Percentiles rank a stretch among this genome's conserved stretches.
Conservation (phyloP, 192 early-diverging fungal genomes). For the Jimgerdemannia flammicorona region DNA sequence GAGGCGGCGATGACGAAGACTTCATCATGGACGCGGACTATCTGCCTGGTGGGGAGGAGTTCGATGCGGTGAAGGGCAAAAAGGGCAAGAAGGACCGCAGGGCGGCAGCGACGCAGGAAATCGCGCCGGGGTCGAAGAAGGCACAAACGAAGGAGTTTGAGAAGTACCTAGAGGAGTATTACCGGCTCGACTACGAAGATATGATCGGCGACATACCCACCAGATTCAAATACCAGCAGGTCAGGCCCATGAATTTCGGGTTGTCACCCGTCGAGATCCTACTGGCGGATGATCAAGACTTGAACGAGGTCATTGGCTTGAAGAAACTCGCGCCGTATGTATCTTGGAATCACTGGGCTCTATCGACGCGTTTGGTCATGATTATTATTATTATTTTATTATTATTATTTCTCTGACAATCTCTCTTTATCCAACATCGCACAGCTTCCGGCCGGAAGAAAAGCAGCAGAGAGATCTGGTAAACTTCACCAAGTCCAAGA, state of each 20-base stretch:
- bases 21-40: conserved; percentile 94
- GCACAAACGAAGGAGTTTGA: conserved; percentile 46
- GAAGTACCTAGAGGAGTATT: conserved; percentile 85
- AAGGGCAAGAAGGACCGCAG: conserved; percentile 37
- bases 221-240: conserved; percentile 91
- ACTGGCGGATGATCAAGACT: conserved; percentile 79
- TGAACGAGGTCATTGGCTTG: conserved; percentile 82
- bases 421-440: not conserved
- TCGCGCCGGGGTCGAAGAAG: conserved; percentile 20
- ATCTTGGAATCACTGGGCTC: not conserved
- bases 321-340: conserved; percentile 85
- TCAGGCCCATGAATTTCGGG: conserved; percentile 71
- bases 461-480: conserved; percentile 40
- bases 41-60: conserved; percentile 65
- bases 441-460: conserved; percentile 43
- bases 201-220: conserved; percentile 82
- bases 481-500: conserved; percentile 18
- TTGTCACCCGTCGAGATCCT: conserved; percentile 85
- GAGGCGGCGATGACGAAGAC: conserved; percentile 55
- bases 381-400: conserved; percentile 8
- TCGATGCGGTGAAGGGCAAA: conserved; percentile 28
- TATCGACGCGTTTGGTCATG: not conserved
- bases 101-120: conserved; percentile 20
- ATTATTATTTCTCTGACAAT: not conserved
- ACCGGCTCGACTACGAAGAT: conserved; percentile 91